Conservation (phyloP, 1,284 basidiomycete species). For the Malassezia vespertilionis region DNA sequence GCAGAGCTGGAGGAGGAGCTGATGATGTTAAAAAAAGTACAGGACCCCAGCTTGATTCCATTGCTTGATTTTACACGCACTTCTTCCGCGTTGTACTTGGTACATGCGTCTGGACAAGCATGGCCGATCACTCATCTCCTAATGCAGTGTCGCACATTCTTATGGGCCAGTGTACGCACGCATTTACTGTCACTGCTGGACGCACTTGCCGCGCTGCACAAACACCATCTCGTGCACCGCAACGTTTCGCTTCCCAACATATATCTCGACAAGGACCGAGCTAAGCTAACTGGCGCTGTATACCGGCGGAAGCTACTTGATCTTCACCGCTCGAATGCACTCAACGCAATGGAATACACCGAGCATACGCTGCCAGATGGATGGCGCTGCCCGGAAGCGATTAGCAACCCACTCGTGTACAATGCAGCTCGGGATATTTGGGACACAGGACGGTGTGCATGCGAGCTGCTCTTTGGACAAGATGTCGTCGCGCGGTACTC, state of each 20-base stretch:
- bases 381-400: conserved; percentile 39
- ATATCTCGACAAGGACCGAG: conserved; percentile 15
- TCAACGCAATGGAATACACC: conserved; percentile 20
- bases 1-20: conserved; percentile 42
- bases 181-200: conserved; percentile 28
- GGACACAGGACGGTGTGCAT: conserved; percentile 37
- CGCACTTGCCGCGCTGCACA: conserved; percentile 35
- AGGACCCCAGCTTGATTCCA: conserved; percentile 25
- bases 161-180: conserved; percentile 29
- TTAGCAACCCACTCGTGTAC: conserved; percentile 30
- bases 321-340: conserved; percentile 34
- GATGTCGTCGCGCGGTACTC: conserved; percentile 22
- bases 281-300: conserved; percentile 23
- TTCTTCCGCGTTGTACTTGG: conserved; percentile 18
- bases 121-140: conserved; percentile 24
- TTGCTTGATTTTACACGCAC: conserved; percentile 29
- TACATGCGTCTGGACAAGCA: conserved; percentile 21
- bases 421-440: conserved; percentile 41
- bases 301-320: conserved; percentile 33
- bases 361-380: conserved; percentile 20
- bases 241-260: conserved; percentile 23
- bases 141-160: conserved; percentile 26
- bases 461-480: conserved; percentile 43
- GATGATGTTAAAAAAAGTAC: conserved; percentile 25
- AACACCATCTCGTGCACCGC: conserved; percentile 33